These are phyloP conservation scores for Aspergillus novoparasiticus DNA, from an alignment of 2,329 filamentous ascomycete genomes.

Conservation along the genomic window DNA sequence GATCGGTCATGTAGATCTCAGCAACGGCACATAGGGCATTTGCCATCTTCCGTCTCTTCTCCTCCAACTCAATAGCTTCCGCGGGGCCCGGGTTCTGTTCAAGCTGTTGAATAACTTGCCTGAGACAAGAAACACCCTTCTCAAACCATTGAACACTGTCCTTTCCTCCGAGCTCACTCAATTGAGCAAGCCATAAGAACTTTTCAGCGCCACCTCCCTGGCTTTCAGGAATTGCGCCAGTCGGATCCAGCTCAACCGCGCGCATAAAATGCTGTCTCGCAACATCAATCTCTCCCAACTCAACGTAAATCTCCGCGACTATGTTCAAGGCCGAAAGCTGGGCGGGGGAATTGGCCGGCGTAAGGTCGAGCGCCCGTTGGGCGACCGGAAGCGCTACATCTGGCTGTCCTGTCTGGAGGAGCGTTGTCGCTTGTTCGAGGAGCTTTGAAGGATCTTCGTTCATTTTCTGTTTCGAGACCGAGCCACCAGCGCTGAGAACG, in stretches of 20 bases:
- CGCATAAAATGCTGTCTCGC: conserved; percentile 72
- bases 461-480: conserved; percentile 45
- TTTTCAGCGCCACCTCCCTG: conserved; percentile 86
- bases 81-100: conserved; percentile 51
- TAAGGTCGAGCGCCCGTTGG: conserved; percentile 52
- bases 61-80: conserved; percentile 54
- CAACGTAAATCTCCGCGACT: conserved; percentile 78
- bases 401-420: conserved; percentile 61
- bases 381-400: conserved; percentile 60
- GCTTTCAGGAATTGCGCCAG: conserved; percentile 70
- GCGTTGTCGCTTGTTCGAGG: conserved; percentile 57
- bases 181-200: conserved; percentile 90
- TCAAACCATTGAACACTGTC: conserved; percentile 66
- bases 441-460: conserved; percentile 58
- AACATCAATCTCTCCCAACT: conserved; percentile 76
- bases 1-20: conserved; percentile 98
- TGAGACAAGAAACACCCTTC: conserved; percentile 69
- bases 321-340: conserved; percentile 67
- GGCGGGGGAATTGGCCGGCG: conserved; percentile 37
- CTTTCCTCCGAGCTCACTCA: conserved; percentile 67
- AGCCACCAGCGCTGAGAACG: conserved; percentile 44
- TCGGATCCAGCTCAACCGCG: conserved; percentile 74
- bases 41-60: conserved; percentile 79
- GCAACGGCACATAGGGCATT: conserved; percentile 91
- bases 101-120: conserved; percentile 68